Percentiles rank a stretch among this genome's conserved stretches.
phyloP scores from a whole-genome alignment of 163 green algal species.

The Trebouxiophyceae sp. region DNA sequence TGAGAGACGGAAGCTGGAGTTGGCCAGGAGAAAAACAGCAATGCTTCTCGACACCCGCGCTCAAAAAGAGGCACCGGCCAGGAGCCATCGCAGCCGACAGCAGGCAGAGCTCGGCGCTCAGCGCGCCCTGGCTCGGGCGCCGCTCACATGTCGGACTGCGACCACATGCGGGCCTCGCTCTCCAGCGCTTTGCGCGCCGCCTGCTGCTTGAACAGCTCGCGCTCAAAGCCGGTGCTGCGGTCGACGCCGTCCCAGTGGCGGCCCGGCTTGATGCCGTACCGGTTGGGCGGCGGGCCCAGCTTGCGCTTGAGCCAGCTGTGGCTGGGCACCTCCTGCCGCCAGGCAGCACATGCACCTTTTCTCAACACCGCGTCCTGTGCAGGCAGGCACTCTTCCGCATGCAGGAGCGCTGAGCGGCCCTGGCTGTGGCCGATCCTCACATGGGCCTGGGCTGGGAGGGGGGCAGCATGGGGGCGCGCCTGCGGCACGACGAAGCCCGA shows the following conservation, averaged over 20 bases:
- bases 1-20: no score
- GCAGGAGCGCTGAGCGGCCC: no score
- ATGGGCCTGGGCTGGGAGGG: neutral
- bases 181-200: constrained; percentile 36
- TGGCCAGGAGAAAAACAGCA: no score
- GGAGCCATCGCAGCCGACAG: no score
- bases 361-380: no score
- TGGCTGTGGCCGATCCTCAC: no score
- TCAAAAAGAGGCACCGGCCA: no score
- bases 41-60: no score
- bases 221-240: constrained; percentile 84
- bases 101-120: no score
- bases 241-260: constrained; percentile 96
- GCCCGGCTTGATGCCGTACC: constrained; percentile 83
- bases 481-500: constrained; percentile 76
- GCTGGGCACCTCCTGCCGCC: constrained; percentile 68
- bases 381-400: no score
- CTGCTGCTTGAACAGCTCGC: constrained; percentile 59
- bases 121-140: no score
- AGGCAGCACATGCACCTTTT: no score
- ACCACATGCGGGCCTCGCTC: constrained; percentile 54
- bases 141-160: constrained; percentile 55
- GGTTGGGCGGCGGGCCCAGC: constrained; percentile 66
- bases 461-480: neutral
- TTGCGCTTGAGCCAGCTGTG: constrained; percentile 85